A percentile compares a stretch with the other conserved stretches of the same genome.
Conservation (phyloP, 768 basidiomycete genomes). For the Termitomyces heimii region DNA sequence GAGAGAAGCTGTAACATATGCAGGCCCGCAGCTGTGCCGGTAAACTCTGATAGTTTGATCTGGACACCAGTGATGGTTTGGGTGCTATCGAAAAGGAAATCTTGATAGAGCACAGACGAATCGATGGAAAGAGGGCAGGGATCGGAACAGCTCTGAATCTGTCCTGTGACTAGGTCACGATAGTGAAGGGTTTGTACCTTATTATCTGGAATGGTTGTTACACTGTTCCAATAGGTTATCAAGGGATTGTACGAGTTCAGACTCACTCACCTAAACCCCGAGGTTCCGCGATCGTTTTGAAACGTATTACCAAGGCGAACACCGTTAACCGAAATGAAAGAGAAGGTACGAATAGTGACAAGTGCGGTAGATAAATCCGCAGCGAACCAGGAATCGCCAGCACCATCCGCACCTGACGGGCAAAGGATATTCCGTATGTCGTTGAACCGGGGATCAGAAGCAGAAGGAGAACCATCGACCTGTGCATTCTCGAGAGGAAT, state of each 20-base stretch:
- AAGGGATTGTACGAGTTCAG: neutral
- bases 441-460: constrained; percentile 52
- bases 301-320: constrained; percentile 92
- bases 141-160: constrained; percentile 71
- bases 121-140: constrained; percentile 80
- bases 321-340: constrained; percentile 69
- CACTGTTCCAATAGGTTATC: constrained; percentile 34
- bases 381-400: constrained; percentile 82
- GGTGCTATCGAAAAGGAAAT: constrained; percentile 74
- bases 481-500: constrained; percentile 61
- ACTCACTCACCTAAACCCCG: constrained; percentile 70
- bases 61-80: constrained; percentile 84
- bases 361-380: constrained; percentile 63
- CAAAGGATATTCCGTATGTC: constrained; percentile 74
- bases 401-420: constrained; percentile 75
- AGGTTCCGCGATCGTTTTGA: constrained; percentile 72
- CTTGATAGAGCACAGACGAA: constrained; percentile 78
- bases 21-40: constrained; percentile 72
- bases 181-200: constrained; percentile 71
- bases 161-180: constrained; percentile 66
- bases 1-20: constrained; percentile 92
- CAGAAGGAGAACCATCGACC: constrained; percentile 53
- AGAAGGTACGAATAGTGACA: constrained; percentile 73
- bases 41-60: constrained; percentile 72
- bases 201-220: constrained; percentile 89